Conservation (phyloP, 1,139 yeast species). For the Yamadazyma songkhlaensis region DNA sequence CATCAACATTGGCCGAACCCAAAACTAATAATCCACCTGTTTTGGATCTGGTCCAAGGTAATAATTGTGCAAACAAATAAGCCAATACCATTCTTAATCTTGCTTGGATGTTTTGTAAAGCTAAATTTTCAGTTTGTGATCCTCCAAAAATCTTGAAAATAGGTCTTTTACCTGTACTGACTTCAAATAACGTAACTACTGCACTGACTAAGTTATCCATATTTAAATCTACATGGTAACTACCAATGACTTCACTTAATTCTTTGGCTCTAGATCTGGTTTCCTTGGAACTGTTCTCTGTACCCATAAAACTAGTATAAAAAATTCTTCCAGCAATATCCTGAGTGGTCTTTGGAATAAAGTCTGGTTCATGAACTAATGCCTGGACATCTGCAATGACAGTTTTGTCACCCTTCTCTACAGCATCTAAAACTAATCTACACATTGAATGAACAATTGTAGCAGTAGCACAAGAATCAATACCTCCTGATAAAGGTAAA, state of each 20-base stretch:
- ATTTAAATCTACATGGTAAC: constrained; percentile 87
- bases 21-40: constrained; percentile 82
- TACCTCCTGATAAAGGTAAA: constrained; percentile 93
- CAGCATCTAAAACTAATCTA: constrained; percentile 68
- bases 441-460: constrained; percentile 95
- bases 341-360: constrained; percentile 64
- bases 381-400: constrained; percentile 73
- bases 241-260: constrained; percentile 72
- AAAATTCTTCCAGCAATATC: constrained; percentile 75
- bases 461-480: constrained; percentile 97
- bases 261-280: constrained; percentile 84
- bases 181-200: constrained; percentile 72
- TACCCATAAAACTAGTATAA: constrained; percentile 94
- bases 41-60: constrained; percentile 87
- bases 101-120: constrained; percentile 94
- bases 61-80: constrained; percentile 85
- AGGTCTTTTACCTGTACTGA: constrained; percentile 88
- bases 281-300: constrained; percentile 84
- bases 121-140: constrained; percentile 82
- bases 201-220: constrained; percentile 83
- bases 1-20: constrained; percentile 98
- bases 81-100: constrained; percentile 92
- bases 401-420: constrained; percentile 61
- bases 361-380: constrained; percentile 48
- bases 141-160: constrained; percentile 93